Evolutionary conservation across 768 basidiomycete species (phyloP), one percentile per base, ranked within the genome.

Genomic region (Leccinum variicolor): DNA sequence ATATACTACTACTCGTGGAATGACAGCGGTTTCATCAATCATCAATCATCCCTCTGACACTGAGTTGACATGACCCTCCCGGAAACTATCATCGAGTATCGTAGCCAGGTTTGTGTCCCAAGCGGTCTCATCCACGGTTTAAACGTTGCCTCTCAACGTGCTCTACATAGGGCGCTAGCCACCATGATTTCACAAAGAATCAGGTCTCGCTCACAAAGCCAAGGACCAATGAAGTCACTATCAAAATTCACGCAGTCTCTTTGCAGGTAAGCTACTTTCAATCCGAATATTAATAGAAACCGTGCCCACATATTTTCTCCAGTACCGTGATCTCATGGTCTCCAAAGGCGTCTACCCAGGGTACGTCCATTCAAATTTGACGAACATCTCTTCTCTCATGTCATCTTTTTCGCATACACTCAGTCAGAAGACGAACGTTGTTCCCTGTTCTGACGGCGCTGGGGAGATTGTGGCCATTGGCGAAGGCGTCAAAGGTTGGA

Each of bases 171-270:
- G 62, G 63, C 33, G 63, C 63, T 31, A 64, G 61, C 54, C 50
- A 69, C 56, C 62, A 67, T 33, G 72, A 73, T 52, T 65, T 74
- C 36, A 67, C 62, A 9, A 45, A 61, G 43, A 58, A 68, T 45
- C 10, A 43, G 41, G 60, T 56, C 11, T 55, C 67, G 9, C 58
- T 74, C 33, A 65, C 69, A 0, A 61, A 69, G 51, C 79, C 76
- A 2, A 77, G 73, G 50, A 66, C 80, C 1, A 74, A 67, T 23
- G 79, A 86, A 54, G 84, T 84, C 7, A 74, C 84, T 25, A 78
- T 86, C 60, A 82, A 81, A 62, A 72, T 81, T 10, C 79, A 81
- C 55, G 81, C 83, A 0, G 82, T 83, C 15, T 85, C 84, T 33
- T 70, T 85, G 9, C 79, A 84, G 69, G 80, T 78, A 50, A 50